Evolutionary conservation across 2,329 filamentous ascomycete species (phyloP).

Genomic region (Scytalidium lignicola): DNA sequence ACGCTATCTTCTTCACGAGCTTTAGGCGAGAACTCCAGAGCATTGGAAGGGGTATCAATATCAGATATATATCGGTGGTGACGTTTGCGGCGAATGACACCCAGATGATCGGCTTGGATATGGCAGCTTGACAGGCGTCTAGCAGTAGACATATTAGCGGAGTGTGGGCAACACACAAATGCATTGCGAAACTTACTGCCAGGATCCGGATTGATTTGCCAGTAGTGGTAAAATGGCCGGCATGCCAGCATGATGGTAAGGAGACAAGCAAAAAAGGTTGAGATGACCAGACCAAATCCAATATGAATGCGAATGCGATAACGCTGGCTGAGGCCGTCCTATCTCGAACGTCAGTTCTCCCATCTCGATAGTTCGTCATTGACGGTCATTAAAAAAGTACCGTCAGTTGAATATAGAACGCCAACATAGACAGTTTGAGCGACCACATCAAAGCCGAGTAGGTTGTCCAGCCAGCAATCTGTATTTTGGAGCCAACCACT

Average conservation of each 20-base stretch:
- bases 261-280: slow-evolving; percentile 44
- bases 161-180: background rate
- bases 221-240: slow-evolving; percentile 45
- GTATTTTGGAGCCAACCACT: slow-evolving; percentile 47
- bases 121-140: slow-evolving; percentile 36
- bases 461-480: slow-evolving; percentile 47
- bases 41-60: slow-evolving; percentile 38
- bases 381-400: slow-evolving; percentile 11
- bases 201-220: slow-evolving; percentile 55
- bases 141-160: slow-evolving; percentile 30
- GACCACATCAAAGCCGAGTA: slow-evolving; percentile 48
- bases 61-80: slow-evolving; percentile 53
- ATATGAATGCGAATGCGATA: slow-evolving; percentile 36
- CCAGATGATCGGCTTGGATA: slow-evolving; percentile 46
- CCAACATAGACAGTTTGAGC: slow-evolving; percentile 49
- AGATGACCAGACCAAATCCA: slow-evolving; percentile 43
- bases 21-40: slow-evolving; percentile 46
- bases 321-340: slow-evolving; percentile 30
- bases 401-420: slow-evolving; percentile 52
- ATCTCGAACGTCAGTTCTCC: background rate
- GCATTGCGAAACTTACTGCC: slow-evolving; percentile 37
- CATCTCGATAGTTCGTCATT: background rate
- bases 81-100: slow-evolving; percentile 49
- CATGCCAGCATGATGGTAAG: slow-evolving; percentile 48
- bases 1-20: slow-evolving; percentile 43